A percentile compares a stretch with the other conserved stretches of the same genome.
Evolutionary conservation across 345 rosid species (phyloP).

Genomic region (Populus euphratica): DNA sequence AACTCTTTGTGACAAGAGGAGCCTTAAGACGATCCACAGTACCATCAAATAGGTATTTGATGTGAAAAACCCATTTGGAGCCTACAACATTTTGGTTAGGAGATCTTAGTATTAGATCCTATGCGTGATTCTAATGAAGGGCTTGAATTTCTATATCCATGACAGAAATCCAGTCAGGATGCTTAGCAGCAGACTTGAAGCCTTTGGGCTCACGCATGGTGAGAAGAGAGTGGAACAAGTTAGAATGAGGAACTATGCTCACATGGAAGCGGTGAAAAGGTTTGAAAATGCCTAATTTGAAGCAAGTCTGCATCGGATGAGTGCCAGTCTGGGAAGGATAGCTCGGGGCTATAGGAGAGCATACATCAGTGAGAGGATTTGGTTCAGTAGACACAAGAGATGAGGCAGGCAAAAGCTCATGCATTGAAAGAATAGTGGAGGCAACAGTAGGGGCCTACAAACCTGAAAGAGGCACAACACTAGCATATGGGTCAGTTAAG

Average conservation of each 20-base stretch:
- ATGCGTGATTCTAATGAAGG: neutral
- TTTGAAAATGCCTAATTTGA: no score
- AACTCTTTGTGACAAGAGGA: neutral
- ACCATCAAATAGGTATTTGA: conserved; percentile 3
- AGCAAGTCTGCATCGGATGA: neutral
- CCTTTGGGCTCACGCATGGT: no score
- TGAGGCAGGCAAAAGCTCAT: no score
- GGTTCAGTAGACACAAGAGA: no score
- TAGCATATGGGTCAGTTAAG: no score
- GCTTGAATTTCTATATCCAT: conserved; percentile 16
- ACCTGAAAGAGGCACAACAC: no score
- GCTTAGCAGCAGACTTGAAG: conserved; percentile 6
- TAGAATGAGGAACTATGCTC: no score
- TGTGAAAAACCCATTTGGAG: conserved; percentile 16
- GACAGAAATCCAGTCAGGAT: conserved; percentile 1
- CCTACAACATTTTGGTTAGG: conserved; percentile 3
- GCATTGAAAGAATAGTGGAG: no score
- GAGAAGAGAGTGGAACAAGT: no score
- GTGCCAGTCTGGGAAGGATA: no score
- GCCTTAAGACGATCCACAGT: no score
- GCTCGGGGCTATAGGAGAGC: neutral
- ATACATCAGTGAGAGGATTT: neutral
- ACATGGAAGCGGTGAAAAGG: no score
- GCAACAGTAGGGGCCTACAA: neutral
- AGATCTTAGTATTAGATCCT: conserved; percentile 3